Conservation (phyloP, 2,329 filamentous ascomycete species). For the Apiospora arundinis region DNA sequence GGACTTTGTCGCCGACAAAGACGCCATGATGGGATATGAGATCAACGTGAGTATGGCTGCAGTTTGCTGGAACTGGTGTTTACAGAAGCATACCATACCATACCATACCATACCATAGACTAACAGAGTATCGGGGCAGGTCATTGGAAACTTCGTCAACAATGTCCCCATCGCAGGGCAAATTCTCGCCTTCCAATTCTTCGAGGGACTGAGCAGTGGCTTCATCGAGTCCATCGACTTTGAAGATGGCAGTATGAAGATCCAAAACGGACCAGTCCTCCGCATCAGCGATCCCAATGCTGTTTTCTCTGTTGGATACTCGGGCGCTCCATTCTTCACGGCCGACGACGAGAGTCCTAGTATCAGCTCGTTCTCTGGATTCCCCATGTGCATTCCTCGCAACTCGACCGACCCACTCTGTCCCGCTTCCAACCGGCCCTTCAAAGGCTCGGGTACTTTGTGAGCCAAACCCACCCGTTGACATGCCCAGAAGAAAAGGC, state of each 20-base stretch:
- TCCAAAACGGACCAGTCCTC: slow-evolving; percentile 40
- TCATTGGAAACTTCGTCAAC: slow-evolving; percentile 45
- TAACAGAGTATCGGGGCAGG: slow-evolving; percentile 31
- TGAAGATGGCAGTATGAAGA: slow-evolving; percentile 42
- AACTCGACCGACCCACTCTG: slow-evolving; percentile 44
- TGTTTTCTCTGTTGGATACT: slow-evolving; percentile 48
- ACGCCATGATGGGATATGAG: slow-evolving; percentile 43
- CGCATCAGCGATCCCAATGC: slow-evolving; percentile 54
- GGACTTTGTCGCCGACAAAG: slow-evolving; percentile 42
- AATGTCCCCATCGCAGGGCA: slow-evolving; percentile 42
- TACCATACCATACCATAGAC: background rate
- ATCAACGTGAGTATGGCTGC: slow-evolving; percentile 37
- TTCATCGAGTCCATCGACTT: slow-evolving; percentile 44
- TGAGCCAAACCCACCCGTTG: slow-evolving; percentile 25
- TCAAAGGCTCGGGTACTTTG: slow-evolving; percentile 42
- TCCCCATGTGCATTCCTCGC: slow-evolving; percentile 59
- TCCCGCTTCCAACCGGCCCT: slow-evolving; percentile 42
- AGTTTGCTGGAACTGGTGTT: too few species aligned
- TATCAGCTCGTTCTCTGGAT: slow-evolving; percentile 55
- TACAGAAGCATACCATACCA: too few species aligned
- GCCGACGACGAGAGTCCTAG: slow-evolving; percentile 56
- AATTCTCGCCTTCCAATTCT: slow-evolving; percentile 43
- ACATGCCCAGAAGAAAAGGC: background rate
- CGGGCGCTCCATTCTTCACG: slow-evolving; percentile 48
- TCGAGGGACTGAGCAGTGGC: slow-evolving; percentile 43